These are phyloP conservation scores for Cytospora leucostoma DNA, from an alignment of 2,329 filamentous ascomycete species.

Conservation along the genomic window DNA sequence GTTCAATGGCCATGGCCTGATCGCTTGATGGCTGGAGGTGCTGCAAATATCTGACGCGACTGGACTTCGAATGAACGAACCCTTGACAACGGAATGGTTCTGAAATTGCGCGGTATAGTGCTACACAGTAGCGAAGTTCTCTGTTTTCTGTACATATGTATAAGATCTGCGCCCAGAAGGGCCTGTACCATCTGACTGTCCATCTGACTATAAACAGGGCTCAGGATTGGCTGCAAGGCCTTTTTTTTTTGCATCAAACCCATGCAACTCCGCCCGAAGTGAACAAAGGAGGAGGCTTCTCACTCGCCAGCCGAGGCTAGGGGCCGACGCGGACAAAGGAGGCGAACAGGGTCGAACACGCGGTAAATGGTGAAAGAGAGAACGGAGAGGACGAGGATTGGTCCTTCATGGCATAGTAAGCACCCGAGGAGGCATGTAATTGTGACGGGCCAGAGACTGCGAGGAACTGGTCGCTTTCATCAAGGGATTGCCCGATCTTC, in stretches of 20 bases:
- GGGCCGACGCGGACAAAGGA: slow-evolving; percentile 10
- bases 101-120: slow-evolving; percentile 17
- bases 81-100: slow-evolving; percentile 16
- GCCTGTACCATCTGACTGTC: slow-evolving; percentile 21
- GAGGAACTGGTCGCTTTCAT: slow-evolving; percentile 2
- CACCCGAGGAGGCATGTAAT: slow-evolving; percentile 24
- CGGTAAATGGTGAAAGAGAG: slow-evolving; percentile 8
- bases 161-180: slow-evolving; percentile 10
- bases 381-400: slow-evolving; percentile 18
- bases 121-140: background rate
- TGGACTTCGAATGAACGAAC: slow-evolving; percentile 9
- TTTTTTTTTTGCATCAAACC: slow-evolving; percentile 22
- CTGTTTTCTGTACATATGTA: background rate
- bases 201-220: slow-evolving; percentile 25
- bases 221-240: slow-evolving; percentile 23
- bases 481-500: slow-evolving; percentile 14
- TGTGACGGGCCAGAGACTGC: slow-evolving; percentile 26
- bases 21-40: slow-evolving; percentile 10
- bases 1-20: background rate
- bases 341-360: slow-evolving; percentile 10
- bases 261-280: slow-evolving; percentile 24
- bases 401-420: slow-evolving; percentile 19
- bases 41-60: slow-evolving; percentile 13
- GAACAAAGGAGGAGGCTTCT: slow-evolving; percentile 19
- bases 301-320: slow-evolving; percentile 23